These are phyloP conservation scores for Leptomonas pyrrhocoris DNA, from an alignment of 208 protist genomes.

Conservation along the genomic window DNA sequence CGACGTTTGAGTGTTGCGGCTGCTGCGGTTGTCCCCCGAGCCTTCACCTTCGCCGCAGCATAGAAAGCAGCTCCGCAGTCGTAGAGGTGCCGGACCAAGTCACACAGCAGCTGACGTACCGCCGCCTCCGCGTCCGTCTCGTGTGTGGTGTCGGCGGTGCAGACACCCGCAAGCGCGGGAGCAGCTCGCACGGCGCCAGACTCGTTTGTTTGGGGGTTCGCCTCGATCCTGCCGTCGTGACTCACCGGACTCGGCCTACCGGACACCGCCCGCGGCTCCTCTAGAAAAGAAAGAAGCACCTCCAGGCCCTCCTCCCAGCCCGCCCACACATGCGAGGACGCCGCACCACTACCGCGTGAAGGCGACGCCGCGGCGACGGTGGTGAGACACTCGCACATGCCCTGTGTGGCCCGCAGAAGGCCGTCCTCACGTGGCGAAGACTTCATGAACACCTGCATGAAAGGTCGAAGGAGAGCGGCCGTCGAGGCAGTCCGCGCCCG, in stretches of 20 bases:
- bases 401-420: not conserved
- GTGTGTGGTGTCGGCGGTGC: not conserved
- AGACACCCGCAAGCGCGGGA: not conserved
- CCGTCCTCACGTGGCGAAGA: not conserved
- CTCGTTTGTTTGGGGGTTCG: not conserved
- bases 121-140: constrained; percentile 5
- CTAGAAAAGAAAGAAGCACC: constrained; percentile 44
- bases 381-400: not conserved
- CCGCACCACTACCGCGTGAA: not conserved
- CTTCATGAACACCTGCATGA: constrained; percentile 1
- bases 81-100: constrained; percentile 26
- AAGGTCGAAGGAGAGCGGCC: not conserved
- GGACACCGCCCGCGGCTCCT: constrained; percentile 12
- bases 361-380: not conserved
- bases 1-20: constrained; percentile 3
- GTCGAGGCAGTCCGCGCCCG: constrained; percentile 10
- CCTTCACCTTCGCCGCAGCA: not conserved
- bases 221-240: not conserved
- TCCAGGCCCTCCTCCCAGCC: constrained; percentile 61
- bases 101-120: constrained; percentile 28
- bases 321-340: constrained; percentile 1
- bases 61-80: constrained; percentile 26
- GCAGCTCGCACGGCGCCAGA: not conserved
- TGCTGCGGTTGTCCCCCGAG: not conserved
- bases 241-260: not conserved